Evolutionary conservation across 805 yeast genomes (phyloP).

Genomic region (Clavispora vitiphila): DNA sequence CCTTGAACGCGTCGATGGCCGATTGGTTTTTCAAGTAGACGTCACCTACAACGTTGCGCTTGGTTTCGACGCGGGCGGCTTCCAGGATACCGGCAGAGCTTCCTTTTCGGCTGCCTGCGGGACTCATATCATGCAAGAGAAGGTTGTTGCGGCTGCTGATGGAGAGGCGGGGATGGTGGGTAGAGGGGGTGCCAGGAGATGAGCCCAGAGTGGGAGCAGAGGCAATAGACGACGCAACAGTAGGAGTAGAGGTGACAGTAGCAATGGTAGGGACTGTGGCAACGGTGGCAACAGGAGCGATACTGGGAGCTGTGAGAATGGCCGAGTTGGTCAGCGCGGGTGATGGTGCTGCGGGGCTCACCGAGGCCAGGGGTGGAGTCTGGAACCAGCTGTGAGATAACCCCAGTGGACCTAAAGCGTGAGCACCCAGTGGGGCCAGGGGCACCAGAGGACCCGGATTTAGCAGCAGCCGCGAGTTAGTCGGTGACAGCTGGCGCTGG

Average conservation of each 20-base stretch:
- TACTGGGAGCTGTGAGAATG: too few relatives aligned
- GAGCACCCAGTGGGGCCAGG: too few relatives aligned
- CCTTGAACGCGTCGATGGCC: slow-evolving; percentile 39
- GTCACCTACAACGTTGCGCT: slow-evolving; percentile 42
- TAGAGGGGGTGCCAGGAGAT: neutral
- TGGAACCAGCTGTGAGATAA: neutral
- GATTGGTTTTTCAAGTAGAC: slow-evolving; percentile 39
- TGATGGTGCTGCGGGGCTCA: too few relatives aligned
- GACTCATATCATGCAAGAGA: slow-evolving; percentile 27
- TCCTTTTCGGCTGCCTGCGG: slow-evolving; percentile 17
- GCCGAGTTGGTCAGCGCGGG: too few relatives aligned
- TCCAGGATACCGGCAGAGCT: slow-evolving; percentile 21
- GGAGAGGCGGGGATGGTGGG: slow-evolving; percentile 20
- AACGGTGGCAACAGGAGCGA: too few relatives aligned
- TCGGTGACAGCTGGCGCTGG: slow-evolving; percentile 6
- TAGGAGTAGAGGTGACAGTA: neutral
- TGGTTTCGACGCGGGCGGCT: slow-evolving; percentile 42
- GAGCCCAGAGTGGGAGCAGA: neutral
- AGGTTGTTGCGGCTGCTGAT: slow-evolving; percentile 6
- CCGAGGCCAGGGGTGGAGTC: neutral
- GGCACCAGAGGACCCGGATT: too few relatives aligned
- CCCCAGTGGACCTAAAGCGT: neutral
- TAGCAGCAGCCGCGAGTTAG: neutral
- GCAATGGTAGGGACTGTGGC: too few relatives aligned
- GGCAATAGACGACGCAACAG: slow-evolving; percentile 8